Evolutionary conservation across 2,329 filamentous ascomycete genomes (phyloP).

Genomic region (Colletotrichum chrysophilum): DNA sequence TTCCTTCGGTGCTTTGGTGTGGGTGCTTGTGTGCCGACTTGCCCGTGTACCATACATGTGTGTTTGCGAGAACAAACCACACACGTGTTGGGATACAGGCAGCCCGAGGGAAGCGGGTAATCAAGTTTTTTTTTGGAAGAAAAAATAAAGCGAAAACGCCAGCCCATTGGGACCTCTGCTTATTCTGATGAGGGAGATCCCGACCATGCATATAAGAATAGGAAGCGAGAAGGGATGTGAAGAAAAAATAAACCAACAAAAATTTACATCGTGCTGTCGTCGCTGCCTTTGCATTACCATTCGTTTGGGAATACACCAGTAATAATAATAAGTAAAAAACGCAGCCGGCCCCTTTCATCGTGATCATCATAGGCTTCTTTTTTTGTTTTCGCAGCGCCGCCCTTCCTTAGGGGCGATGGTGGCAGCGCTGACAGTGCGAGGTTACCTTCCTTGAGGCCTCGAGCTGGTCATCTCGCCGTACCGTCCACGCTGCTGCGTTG

Average conservation of each 20-base stretch:
- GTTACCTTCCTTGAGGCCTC: constrained; percentile 29
- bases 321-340: constrained; percentile 9
- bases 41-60: background rate
- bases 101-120: background rate
- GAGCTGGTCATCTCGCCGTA: constrained; percentile 90
- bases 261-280: constrained; percentile 23
- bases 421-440: background rate
- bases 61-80: background rate
- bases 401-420: background rate
- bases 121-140: background rate
- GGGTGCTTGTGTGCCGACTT: background rate
- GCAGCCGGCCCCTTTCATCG: constrained; percentile 19
- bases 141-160: constrained; percentile 5
- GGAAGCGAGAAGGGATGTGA: background rate
- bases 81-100: background rate
- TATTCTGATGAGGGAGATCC: background rate
- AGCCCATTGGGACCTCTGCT: background rate
- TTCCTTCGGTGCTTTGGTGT: background rate
- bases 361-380: constrained; percentile 16
- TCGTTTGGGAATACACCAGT: constrained; percentile 9
- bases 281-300: constrained; percentile 20
- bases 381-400: background rate
- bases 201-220: constrained; percentile 21
- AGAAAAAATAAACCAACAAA: background rate
- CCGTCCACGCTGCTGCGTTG: constrained; percentile 85